Conservation (phyloP, 352 stramenopile species). For the Globisporangium uncinulatum region DNA sequence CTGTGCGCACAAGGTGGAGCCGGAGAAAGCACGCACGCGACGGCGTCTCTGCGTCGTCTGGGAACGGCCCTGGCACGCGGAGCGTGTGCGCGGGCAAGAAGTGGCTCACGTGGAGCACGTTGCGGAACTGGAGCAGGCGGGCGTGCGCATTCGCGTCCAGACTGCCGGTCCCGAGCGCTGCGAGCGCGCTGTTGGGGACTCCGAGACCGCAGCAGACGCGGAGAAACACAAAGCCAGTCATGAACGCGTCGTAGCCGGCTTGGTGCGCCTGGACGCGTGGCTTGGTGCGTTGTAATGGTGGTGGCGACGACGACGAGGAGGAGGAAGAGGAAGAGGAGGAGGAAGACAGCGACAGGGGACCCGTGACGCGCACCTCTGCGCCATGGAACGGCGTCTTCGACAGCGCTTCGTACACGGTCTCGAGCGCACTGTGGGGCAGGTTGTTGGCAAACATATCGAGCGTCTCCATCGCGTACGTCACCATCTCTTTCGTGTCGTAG, state of each 20-base stretch:
- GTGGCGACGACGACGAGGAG: too few species aligned
- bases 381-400: slow-evolving; percentile 68
- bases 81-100: slow-evolving; percentile 49
- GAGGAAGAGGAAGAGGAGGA: not conserved
- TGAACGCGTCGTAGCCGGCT: slow-evolving; percentile 74
- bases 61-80: slow-evolving; percentile 38
- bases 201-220: slow-evolving; percentile 55
- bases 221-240: slow-evolving; percentile 74
- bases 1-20: slow-evolving; percentile 46
- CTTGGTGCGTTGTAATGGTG: slow-evolving; percentile 8
- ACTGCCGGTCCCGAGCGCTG: slow-evolving; percentile 13
- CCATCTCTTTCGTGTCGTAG: slow-evolving; percentile 75
- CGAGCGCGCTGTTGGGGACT: slow-evolving; percentile 47
- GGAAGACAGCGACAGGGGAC: slow-evolving; percentile 8
- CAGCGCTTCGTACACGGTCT: slow-evolving; percentile 55
- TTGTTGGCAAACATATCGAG: slow-evolving; percentile 52
- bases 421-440: slow-evolving; percentile 52
- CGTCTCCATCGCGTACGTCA: slow-evolving; percentile 58
- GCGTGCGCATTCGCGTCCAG: not conserved
- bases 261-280: slow-evolving; percentile 49
- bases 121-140: slow-evolving; percentile 31
- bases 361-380: slow-evolving; percentile 28
- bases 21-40: slow-evolving; percentile 48
- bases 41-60: slow-evolving; percentile 31
- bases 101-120: slow-evolving; percentile 53